Conservation (phyloP, 2,329 filamentous ascomycete genomes). For the Sarocladium brachiariae region DNA sequence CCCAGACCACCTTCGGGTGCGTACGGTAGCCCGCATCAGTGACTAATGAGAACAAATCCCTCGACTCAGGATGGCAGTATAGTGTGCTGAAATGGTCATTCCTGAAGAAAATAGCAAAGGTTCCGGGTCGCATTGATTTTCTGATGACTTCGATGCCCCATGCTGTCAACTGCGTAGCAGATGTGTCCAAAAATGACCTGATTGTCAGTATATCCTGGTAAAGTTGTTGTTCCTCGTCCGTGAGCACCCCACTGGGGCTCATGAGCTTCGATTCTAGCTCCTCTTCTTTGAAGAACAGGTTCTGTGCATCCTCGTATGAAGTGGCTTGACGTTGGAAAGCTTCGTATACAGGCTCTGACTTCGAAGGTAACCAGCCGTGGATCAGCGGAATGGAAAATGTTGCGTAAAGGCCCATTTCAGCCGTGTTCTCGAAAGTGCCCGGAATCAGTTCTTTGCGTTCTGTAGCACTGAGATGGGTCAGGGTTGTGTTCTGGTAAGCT, state of each 20-base stretch:
- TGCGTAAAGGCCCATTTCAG: conserved; percentile 84
- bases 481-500: conserved; percentile 44
- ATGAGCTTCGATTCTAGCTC: conserved; percentile 75
- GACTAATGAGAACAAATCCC: conserved; percentile 73
- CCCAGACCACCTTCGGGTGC: conserved; percentile 93
- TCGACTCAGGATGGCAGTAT: conserved; percentile 76
- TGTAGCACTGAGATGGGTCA: conserved; percentile 44
- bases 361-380: conserved; percentile 84
- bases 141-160: conserved; percentile 72
- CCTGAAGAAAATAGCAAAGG: conserved; percentile 85
- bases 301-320: conserved; percentile 88
- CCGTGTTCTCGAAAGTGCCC: conserved; percentile 80
- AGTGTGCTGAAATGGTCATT: conserved; percentile 97
- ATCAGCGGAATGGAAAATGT: conserved; percentile 84
- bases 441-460: conserved; percentile 43
- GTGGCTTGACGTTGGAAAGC: conserved; percentile 69
- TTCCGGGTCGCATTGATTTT: conserved; percentile 64
- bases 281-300: conserved; percentile 80
- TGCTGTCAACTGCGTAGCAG: conserved; percentile 80
- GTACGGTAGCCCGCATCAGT: conserved; percentile 86
- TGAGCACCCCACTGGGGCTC: conserved; percentile 42
- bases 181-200: conserved; percentile 70
- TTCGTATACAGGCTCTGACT: conserved; percentile 56
- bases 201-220: conserved; percentile 81
- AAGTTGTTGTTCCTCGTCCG: conserved; percentile 65